These are phyloP conservation scores for Salvia splendens DNA, from an alignment of 257 asterid genomes.

Conservation along the genomic window DNA sequence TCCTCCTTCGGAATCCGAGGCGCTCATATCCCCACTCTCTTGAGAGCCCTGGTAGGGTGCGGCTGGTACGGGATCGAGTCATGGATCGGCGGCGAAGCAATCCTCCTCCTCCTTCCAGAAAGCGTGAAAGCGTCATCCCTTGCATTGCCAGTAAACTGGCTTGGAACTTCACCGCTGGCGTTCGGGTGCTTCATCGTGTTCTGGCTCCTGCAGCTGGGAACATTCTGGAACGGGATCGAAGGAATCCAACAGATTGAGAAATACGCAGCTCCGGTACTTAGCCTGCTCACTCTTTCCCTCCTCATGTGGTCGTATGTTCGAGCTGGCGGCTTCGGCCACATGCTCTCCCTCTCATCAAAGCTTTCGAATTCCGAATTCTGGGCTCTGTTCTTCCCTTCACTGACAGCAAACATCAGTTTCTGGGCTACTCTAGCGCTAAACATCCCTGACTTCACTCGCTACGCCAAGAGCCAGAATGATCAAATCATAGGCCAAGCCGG, in stretches of 20 bases:
- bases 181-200: slow-evolving; percentile 70
- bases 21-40: slow-evolving; percentile 80
- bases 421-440: slow-evolving; percentile 86
- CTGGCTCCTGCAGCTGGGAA: slow-evolving; percentile 69
- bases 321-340: slow-evolving; percentile 83
- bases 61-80: slow-evolving; percentile 98
- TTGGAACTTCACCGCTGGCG: slow-evolving; percentile 85
- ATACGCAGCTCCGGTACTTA: slow-evolving; percentile 78
- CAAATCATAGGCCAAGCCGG: slow-evolving; percentile 79
- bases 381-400: slow-evolving; percentile 78
- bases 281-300: slow-evolving; percentile 54
- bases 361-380: slow-evolving; percentile 68
- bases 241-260: slow-evolving; percentile 76
- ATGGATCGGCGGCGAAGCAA: slow-evolving; percentile 97
- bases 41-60: slow-evolving; percentile 77
- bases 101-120: slow-evolving; percentile 66
- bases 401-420: slow-evolving; percentile 89
- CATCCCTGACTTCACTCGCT: slow-evolving; percentile 91
- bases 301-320: slow-evolving; percentile 65
- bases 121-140: slow-evolving; percentile 44
- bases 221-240: slow-evolving; percentile 85
- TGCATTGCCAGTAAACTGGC: slow-evolving; percentile 53
- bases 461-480: slow-evolving; percentile 66
- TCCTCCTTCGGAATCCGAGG: slow-evolving; percentile 82
- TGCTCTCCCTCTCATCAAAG: slow-evolving; percentile 68